phyloP scores from a whole-genome alignment of 768 basidiomycete genomes.

The Mycena sanguinolenta region DNA sequence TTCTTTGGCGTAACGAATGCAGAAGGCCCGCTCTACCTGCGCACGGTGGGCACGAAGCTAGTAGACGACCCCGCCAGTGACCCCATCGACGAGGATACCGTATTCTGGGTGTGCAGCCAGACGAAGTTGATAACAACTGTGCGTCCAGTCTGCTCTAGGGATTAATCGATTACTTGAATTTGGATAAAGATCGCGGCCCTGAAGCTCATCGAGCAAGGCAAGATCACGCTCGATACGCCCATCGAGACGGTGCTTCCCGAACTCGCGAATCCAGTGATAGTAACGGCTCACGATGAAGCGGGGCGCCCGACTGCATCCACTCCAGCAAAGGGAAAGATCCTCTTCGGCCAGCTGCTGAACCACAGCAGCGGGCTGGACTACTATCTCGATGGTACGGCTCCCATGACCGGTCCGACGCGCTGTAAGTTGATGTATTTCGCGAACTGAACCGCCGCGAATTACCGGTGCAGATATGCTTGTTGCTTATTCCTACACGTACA shows the following conservation, averaged over 20 bases:
- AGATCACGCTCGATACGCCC: constrained; percentile 41
- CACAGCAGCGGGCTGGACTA: constrained; percentile 50
- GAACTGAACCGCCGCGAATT: not conserved
- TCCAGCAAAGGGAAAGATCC: constrained; percentile 42
- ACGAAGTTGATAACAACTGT: constrained; percentile 28
- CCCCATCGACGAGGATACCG: constrained; percentile 13
- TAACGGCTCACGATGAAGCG: constrained; percentile 34
- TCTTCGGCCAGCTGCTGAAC: constrained; percentile 45
- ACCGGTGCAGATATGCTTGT: not conserved
- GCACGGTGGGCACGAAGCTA: constrained; percentile 4
- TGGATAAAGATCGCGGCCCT: constrained; percentile 45
- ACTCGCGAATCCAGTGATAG: constrained; percentile 43
- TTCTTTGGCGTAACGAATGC: constrained; percentile 14
- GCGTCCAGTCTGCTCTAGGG: not conserved
- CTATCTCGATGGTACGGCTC: constrained; percentile 18
- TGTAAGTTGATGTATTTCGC: not conserved
- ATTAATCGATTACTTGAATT: no score
- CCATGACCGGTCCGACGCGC: not conserved
- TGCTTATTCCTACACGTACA: constrained; percentile 19
- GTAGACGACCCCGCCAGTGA: constrained; percentile 16
- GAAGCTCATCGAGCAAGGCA: constrained; percentile 46
- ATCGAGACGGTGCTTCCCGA: constrained; percentile 44
- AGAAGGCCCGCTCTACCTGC: constrained; percentile 10
- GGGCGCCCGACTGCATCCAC: constrained; percentile 20
- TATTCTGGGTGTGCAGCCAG: constrained; percentile 31